Evolutionary conservation across 1,284 basidiomycete species (phyloP), one percentile per base, ranked within the genome.

Genomic region (Marasmius oreades): DNA sequence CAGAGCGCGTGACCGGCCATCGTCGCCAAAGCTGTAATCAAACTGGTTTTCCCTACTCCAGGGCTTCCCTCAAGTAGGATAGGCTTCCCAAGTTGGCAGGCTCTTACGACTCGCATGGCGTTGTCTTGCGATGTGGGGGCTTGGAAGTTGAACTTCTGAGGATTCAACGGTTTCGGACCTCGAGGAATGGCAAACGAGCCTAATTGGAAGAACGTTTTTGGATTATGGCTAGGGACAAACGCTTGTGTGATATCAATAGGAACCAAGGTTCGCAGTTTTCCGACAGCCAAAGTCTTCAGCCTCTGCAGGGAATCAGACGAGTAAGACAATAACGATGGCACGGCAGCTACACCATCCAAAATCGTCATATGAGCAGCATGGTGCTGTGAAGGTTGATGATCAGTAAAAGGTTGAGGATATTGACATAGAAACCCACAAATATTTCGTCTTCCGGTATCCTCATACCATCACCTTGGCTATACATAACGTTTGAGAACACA

Each of bases 21-120:
- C 58, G 86, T 86, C 18, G 95, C 94, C 2, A 99, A 77, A 3
- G 97, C 95, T 14, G 88, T 82, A 55, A 99, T 80, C 4, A 99
- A 80, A 68, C 93, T 97, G 0, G 98, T 99, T 76, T 99, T 99
- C 5, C 98, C 97, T n/a, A 99, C 97, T 2, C 97, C 97, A 4
- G 98, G 98, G 69, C 94, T 98, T 1, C 97, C 97, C 70, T 99
- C 97, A 2, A 99, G 80, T 28, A 99, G 79, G 53, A 99, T 92
- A 0, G 97, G 93, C 70, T 98, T 99, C 6, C 77, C 72, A 0
- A 99, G 80, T 69, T 98, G 95, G 60, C 92, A 91, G 5, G 95
- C 97, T 56, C 97, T 84, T 18, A 95, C 75, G 3, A 99, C 86
- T 33, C 96, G 88, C 79, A 94, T 84, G 14, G 92, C 90, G 71